Conservation (phyloP, 495 filamentous ascomycete genomes). For the Recurvomyces mirabilis region DNA sequence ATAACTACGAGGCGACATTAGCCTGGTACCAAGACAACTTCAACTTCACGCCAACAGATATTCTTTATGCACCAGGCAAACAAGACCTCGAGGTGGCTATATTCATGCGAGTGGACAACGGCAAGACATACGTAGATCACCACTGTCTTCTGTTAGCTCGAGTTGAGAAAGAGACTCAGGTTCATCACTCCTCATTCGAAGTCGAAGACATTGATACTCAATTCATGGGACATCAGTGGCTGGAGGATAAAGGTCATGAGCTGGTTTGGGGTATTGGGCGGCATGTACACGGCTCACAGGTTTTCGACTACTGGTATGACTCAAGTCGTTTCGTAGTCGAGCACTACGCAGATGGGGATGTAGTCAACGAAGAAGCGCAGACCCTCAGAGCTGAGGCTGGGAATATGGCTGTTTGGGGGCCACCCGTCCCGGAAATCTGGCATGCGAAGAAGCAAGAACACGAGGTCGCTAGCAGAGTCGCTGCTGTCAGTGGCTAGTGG, state of each 20-base stretch:
- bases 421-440: slow-evolving; percentile 6
- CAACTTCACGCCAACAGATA: neutral
- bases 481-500: too few species aligned
- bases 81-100: neutral
- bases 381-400: slow-evolving; percentile 16
- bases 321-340: slow-evolving; percentile 51
- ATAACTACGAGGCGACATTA: neutral
- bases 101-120: neutral
- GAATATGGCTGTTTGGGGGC: slow-evolving; percentile 15
- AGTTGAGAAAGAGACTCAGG: neutral
- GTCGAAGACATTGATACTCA: slow-evolving; percentile 60
- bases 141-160: neutral
- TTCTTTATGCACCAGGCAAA: neutral
- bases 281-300: slow-evolving; percentile 48
- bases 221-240: slow-evolving; percentile 51
- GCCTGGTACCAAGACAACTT: neutral
- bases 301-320: slow-evolving; percentile 53
- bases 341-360: slow-evolving; percentile 59
- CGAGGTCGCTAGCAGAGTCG: too few species aligned
- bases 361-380: slow-evolving; percentile 47
- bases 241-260: slow-evolving; percentile 44
- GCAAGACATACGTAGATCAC: neutral
- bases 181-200: slow-evolving; percentile 28
- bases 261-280: slow-evolving; percentile 56
- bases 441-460: neutral